A percentile compares a stretch with the other conserved stretches of the same genome.
Conservation (phyloP, 257 asterid species). For the Forsythia viridissima region DNA sequence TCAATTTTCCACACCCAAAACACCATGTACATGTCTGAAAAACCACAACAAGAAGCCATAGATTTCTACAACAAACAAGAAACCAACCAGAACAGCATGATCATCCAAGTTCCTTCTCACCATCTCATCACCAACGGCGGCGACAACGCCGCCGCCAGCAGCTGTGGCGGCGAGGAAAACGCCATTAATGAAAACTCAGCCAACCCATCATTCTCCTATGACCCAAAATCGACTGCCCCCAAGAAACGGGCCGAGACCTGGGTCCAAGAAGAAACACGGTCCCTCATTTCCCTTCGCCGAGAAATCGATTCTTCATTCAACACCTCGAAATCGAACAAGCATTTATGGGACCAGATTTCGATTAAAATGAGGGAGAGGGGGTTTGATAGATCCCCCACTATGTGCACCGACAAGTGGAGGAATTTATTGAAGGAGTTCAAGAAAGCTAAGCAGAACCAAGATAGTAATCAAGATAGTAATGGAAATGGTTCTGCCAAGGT, state of each 20-base stretch:
- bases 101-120: conserved; percentile 45
- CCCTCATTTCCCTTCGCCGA: conserved; percentile 63
- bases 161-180: not conserved
- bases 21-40: conserved; percentile 42
- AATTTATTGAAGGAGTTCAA: conserved; percentile 84
- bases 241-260: conserved; percentile 93
- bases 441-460: conserved; percentile 62
- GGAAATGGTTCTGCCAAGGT: conserved; percentile 60
- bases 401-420: conserved; percentile 98
- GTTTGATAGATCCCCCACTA: conserved; percentile 84
- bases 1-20: not conserved
- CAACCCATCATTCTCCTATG: conserved; percentile 33
- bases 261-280: conserved; percentile 80
- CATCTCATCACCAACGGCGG: conserved; percentile 34
- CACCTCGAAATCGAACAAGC: conserved; percentile 83
- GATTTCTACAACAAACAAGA: conserved; percentile 37
- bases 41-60: conserved; percentile 30
- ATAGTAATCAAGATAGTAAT: conserved; percentile 30
- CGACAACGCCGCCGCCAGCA: conserved; percentile 18
- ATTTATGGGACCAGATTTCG: conserved; percentile 85
- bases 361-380: conserved; percentile 89
- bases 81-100: conserved; percentile 34
- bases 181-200: conserved; percentile 31
- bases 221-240: conserved; percentile 33
- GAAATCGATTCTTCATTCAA: conserved; percentile 74